Conservation (phyloP, 139 green algal genomes). For the Spirogloea muscicola region DNA sequence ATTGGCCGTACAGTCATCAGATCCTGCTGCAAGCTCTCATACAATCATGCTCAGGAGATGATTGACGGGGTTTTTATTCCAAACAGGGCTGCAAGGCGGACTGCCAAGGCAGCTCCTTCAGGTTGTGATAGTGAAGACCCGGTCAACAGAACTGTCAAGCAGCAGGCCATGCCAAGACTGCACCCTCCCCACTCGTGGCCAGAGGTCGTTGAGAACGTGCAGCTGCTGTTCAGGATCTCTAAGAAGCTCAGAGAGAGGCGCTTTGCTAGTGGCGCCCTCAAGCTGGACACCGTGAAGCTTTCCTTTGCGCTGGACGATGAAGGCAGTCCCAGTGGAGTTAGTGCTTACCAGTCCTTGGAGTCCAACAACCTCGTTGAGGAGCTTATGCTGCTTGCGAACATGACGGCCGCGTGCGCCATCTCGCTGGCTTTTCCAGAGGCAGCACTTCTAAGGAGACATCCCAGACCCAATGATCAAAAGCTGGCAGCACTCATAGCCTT, state of each 20-base stretch:
- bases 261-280: constrained; percentile 42
- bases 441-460: constrained; percentile 50
- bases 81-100: too few species aligned
- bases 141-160: too few species aligned
- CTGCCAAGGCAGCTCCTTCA: too few species aligned
- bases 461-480: constrained; percentile 49
- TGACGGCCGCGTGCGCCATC: constrained; percentile 70
- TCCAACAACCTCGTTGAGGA: constrained; percentile 94
- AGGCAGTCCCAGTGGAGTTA: constrained; percentile 12
- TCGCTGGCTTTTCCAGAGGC: constrained; percentile 61
- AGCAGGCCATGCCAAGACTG: constrained; percentile 43
- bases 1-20: constrained; percentile 51
- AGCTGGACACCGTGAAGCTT: constrained; percentile 79
- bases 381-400: constrained; percentile 97
- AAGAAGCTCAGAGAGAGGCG: constrained; percentile 23
- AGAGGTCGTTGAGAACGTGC: constrained; percentile 66
- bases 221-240: constrained; percentile 67
- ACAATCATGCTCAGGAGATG: constrained; percentile 79
- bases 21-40: constrained; percentile 85
- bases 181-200: constrained; percentile 61
- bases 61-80: constrained; percentile 64
- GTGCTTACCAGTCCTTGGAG: constrained; percentile 50
- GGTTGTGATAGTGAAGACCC: too few species aligned
- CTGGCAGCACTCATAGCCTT: constrained; percentile 37
- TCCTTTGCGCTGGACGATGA: constrained; percentile 70